Base-by-base conservation (phyloP, 768 basidiomycete genomes). In the Vararia minispora region DNA sequence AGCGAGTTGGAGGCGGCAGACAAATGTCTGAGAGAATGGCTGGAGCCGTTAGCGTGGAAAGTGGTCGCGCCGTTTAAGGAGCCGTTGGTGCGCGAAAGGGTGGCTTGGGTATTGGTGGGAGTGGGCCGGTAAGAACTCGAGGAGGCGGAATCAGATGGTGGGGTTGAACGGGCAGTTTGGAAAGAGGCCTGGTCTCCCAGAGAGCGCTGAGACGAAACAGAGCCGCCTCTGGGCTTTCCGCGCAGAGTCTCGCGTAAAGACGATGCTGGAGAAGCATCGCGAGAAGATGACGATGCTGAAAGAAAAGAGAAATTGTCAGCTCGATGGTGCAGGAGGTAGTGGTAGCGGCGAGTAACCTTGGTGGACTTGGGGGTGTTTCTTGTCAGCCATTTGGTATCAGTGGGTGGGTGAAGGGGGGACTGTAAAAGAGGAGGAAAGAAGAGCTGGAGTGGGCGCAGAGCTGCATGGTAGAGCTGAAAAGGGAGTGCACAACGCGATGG, bases 221-320 rank as follows among this genome's bases (percentile, higher is more conserved):
- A 48, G 16, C 43, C 45, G 12, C 47, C 47, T 6, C 47, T 44
- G 16, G 29, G 12, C 14, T 28, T 37, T 27, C 45, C 36, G 28
- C 43, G 47, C 21, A 41, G 41, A n/a, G n/a, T n/a, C 36, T 48
- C 47, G 33, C 45, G 45, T 32, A 48, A 40, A 6, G 47, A 40
- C 7, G 47, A 41, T 10, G 47, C 46, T 1, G 47, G 47, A 18
- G 47, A 46, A 30, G 27, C 33, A 37, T 48, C 45, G 16, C 47
- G 47, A 1, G 47, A 45, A 4, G 47, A 48, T 23, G 39, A 36
- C 28, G 42, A 33, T 20, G 41, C 47, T 48, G 33, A 6, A 35
- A 14, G 24, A 28, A 31, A 26, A 27, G 13, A 41, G 12, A 18
- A 16, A 18, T 24, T 24, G 32, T 17, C n/a, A n/a, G n/a, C n/a